A percentile compares a stretch with the other conserved stretches of the same genome.
phyloP scores from a whole-genome alignment of 1,139 yeast species.

The Fermentozyma sake region DNA sequence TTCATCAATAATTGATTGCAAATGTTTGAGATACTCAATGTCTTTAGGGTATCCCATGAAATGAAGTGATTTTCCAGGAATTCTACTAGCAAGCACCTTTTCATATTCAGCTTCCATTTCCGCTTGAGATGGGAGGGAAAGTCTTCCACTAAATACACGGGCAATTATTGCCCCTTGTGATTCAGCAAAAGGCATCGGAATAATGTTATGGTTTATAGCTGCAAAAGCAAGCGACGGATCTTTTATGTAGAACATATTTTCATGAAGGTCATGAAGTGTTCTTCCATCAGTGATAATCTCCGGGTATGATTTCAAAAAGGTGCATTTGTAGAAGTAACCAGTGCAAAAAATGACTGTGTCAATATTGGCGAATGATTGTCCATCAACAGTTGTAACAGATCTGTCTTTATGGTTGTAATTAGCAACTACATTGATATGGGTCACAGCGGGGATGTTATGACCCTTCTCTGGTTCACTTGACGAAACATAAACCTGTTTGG shows the following conservation, averaged over 20 bases:
- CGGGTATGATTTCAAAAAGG: constrained; percentile 33
- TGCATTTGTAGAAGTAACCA: constrained; percentile 42
- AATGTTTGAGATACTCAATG: constrained; percentile 23
- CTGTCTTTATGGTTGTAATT: constrained; percentile 23
- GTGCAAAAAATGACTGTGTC: constrained; percentile 45
- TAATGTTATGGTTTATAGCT: constrained; percentile 35
- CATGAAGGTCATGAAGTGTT: constrained; percentile 30
- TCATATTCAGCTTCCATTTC: constrained; percentile 25
- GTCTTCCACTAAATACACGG: constrained; percentile 37
- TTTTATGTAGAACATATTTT: constrained; percentile 40
- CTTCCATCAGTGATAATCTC: constrained; percentile 26
- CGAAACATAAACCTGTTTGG: constrained; percentile 36
- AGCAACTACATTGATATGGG: constrained; percentile 24
- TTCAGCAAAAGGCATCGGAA: constrained; percentile 48
- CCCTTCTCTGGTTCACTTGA: constrained; percentile 19
- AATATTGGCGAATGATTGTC: constrained; percentile 21
- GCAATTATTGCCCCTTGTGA: constrained; percentile 44
- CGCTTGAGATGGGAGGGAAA: constrained; percentile 27
- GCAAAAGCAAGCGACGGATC: constrained; percentile 42
- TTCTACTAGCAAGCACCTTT: constrained; percentile 18
- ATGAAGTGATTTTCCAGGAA: constrained; percentile 24
- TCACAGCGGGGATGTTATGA: constrained; percentile 13
- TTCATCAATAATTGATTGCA: constrained; percentile 17
- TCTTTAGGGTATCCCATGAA: constrained; percentile 26
- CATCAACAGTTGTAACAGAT: constrained; percentile 26